Evolutionary conservation across 2,329 filamentous ascomycete species (phyloP).

Genomic region (Paracoccidioides lutzii): DNA sequence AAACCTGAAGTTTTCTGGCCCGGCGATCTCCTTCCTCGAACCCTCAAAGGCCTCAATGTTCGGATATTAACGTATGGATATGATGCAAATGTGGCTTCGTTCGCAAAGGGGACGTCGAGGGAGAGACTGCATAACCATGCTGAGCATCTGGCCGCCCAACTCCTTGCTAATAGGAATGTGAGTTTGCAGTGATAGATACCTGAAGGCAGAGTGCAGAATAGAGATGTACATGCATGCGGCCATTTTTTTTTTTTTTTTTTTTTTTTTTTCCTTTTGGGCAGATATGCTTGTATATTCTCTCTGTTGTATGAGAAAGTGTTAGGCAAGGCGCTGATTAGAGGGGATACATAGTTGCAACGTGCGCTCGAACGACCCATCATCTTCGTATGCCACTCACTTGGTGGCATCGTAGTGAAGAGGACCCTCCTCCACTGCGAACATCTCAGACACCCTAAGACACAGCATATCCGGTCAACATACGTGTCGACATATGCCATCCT

Average conservation of each 20-base stretch:
- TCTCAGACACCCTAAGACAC: conserved; percentile 41
- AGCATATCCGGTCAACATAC: conserved; percentile 55
- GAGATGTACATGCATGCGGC: no score
- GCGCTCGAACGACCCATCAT: conserved; percentile 55
- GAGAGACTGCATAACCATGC: conserved; percentile 60
- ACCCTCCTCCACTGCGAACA: conserved; percentile 56
- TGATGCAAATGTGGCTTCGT: conserved; percentile 50
- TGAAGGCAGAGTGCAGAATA: neutral
- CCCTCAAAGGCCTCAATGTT: conserved; percentile 45
- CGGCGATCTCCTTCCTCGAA: conserved; percentile 49
- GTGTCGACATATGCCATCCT: conserved; percentile 64
- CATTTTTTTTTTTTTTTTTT: no score
- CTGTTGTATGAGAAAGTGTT: conserved; percentile 1
- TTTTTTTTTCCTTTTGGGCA: no score
- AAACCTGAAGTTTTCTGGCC: conserved; percentile 55
- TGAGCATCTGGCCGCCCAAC: conserved; percentile 50
- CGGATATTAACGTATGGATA: conserved; percentile 62
- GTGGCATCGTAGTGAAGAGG: conserved; percentile 59
- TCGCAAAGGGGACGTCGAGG: conserved; percentile 43
- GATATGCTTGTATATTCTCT: no score
- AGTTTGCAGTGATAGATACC: conserved; percentile 10
- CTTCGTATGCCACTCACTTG: conserved; percentile 62
- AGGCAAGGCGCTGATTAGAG: neutral
- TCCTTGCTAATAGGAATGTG: conserved; percentile 50
- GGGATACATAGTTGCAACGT: conserved; percentile 25